These are phyloP conservation scores for Cercis canadensis DNA, from an alignment of 306 rosid genomes.

Conservation along the genomic window DNA sequence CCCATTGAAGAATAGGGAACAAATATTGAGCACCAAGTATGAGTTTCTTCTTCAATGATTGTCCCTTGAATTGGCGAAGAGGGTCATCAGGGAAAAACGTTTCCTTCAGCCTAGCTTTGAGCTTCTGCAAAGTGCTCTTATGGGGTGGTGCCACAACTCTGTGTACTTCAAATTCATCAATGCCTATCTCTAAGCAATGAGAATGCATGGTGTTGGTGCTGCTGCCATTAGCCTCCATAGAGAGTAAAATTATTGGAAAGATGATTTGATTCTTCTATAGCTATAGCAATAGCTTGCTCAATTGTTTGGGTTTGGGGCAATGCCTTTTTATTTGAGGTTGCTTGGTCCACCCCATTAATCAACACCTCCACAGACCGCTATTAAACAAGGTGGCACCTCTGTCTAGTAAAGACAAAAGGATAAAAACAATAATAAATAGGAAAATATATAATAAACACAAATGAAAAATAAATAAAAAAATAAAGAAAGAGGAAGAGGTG, in stretches of 20 bases:
- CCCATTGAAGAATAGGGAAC: conserved; percentile 94
- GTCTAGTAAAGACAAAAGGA: conserved; percentile 40
- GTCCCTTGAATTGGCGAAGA: conserved; percentile 85
- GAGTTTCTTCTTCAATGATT: conserved; percentile 51
- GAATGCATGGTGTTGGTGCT: conserved; percentile 34
- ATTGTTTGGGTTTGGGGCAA: conserved; percentile 31
- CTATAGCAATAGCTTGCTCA: neutral
- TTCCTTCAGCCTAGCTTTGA: conserved; percentile 70
- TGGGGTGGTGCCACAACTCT: conserved; percentile 79
- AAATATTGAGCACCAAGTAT: conserved; percentile 77
- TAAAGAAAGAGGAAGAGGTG: no score
- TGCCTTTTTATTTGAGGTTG: conserved; percentile 30
- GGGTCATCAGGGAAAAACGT: conserved; percentile 97
- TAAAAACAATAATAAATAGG: conserved; percentile 11
- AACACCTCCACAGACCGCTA: conserved; percentile 36
- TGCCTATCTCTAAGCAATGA: conserved; percentile 53
- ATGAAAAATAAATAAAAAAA: neutral
- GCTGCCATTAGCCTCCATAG: conserved; percentile 35
- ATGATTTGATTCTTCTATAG: neutral
- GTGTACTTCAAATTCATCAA: conserved; percentile 56
- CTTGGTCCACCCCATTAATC: conserved; percentile 14
- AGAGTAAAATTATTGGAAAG: neutral
- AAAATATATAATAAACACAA: neutral
- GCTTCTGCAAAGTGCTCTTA: conserved; percentile 56
- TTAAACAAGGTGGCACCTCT: conserved; percentile 35